Percentiles rank a stretch among this genome's conserved stretches.
Evolutionary conservation across 805 yeast species (phyloP).

Genomic region (Ogataea pignaliae): DNA sequence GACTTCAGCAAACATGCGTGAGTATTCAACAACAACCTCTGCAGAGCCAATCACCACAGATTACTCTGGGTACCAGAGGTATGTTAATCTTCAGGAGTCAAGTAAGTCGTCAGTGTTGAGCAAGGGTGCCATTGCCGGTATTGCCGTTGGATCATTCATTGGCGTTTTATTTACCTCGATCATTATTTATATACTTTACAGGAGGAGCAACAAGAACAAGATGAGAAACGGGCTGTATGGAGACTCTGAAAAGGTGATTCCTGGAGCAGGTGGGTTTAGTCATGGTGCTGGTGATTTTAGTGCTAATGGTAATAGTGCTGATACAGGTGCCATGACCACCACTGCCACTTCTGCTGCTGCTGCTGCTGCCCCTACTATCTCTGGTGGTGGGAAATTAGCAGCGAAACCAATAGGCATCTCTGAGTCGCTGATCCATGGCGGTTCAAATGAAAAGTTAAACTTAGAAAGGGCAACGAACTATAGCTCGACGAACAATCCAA

Average conservation of each 20-base stretch:
- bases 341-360: no score
- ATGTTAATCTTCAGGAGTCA: background rate
- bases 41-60: constrained; percentile 28
- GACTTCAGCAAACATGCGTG: constrained; percentile 9
- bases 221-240: background rate
- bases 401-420: background rate
- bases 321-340: background rate
- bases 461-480: background rate
- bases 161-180: constrained; percentile 15
- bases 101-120: constrained; percentile 3
- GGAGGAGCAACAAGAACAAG: constrained; percentile 4
- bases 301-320: background rate
- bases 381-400: background rate
- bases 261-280: no score
- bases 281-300: no score
- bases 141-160: constrained; percentile 22
- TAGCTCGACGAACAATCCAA: background rate
- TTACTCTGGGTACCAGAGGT: constrained; percentile 12
- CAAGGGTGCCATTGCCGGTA: constrained; percentile 27
- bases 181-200: constrained; percentile 12
- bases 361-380: background rate
- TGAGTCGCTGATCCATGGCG: background rate
- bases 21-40: constrained; percentile 11
- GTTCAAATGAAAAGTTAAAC: background rate
- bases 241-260: background rate